These are phyloP conservation scores for Brasenia schreberi DNA, from an alignment of 164 flowering plant species.

Conservation along the genomic window DNA sequence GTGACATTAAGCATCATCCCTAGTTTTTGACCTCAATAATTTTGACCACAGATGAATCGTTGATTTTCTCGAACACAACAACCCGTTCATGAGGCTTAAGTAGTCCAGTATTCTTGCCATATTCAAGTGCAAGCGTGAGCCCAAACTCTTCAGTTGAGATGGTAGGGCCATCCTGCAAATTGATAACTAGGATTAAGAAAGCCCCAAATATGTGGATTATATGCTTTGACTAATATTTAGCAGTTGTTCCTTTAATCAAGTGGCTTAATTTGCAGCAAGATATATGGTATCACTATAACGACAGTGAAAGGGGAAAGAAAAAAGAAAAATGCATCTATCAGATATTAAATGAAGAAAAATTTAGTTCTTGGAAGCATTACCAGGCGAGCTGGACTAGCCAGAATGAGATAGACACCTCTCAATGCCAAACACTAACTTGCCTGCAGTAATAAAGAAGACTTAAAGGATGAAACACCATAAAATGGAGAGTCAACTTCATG, in stretches of 20 bases:
- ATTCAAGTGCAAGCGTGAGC: constrained; percentile 20
- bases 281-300: no score
- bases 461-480: neutral
- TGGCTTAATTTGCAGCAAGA: no score
- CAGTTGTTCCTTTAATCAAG: no score
- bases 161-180: constrained; percentile 17
- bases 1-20: neutral
- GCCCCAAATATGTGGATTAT: neutral
- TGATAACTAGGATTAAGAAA: neutral
- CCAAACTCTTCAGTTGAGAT: constrained; percentile 25
- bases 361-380: constrained; percentile 11
- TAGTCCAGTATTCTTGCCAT: constrained; percentile 24
- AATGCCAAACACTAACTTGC: constrained; percentile 38
- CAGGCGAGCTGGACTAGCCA: constrained; percentile 22
- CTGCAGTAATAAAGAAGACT: constrained; percentile 13
- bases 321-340: no score
- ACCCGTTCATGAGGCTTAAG: constrained; percentile 29
- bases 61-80: constrained; percentile 39
- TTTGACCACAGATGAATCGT: constrained; percentile 31
- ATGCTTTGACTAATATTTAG: neutral
- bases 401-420: constrained; percentile 33
- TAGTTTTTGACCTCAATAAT: constrained; percentile 24
- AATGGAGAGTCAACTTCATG: neutral
- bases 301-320: no score
- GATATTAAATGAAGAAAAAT: neutral